phyloP scores from a whole-genome alignment of 495 filamentous ascomycete genomes.

The Monascus purpureus region DNA sequence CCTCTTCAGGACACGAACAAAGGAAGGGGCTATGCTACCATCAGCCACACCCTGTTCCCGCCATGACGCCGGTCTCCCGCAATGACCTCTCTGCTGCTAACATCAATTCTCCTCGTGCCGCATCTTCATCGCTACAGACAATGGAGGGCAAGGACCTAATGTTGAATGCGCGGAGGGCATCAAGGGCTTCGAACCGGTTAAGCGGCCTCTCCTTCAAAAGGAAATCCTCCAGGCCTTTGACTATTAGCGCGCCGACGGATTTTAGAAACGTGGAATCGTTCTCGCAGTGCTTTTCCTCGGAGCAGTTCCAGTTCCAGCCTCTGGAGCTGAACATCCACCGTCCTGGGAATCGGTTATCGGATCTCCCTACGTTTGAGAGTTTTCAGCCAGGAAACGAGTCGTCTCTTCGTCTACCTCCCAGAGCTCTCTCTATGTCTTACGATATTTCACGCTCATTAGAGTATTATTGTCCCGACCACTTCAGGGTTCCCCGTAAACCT shows the following conservation, averaged over 20 bases:
- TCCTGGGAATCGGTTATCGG: constrained; percentile 50
- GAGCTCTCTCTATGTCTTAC: constrained; percentile 11
- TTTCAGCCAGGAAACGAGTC: constrained; percentile 13
- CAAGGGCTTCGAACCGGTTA: constrained; percentile 35
- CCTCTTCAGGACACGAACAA: constrained; percentile 19
- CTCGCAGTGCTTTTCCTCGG: constrained; percentile 14
- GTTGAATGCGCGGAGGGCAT: constrained; percentile 32
- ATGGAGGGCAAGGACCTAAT: constrained; percentile 25
- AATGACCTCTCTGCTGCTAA: constrained; percentile 23
- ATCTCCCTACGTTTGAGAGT: constrained; percentile 31
- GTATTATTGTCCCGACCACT: constrained; percentile 10
- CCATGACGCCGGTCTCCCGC: constrained; percentile 29
- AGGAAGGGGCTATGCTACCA: constrained; percentile 34
- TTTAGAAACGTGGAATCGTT: constrained; percentile 35
- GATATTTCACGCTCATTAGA: constrained; percentile 7
- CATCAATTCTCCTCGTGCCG: constrained; percentile 14
- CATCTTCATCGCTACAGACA: constrained; percentile 26
- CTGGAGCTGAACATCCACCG: constrained; percentile 64
- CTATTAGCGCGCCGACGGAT: constrained; percentile 39
- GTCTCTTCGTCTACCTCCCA: constrained; percentile 14
- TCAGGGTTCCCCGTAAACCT: constrained; percentile 25
- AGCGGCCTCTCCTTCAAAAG: constrained; percentile 35
- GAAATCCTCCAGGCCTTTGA: constrained; percentile 22
- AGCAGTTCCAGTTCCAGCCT: constrained; percentile 38
- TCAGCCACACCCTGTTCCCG: constrained; percentile 35